Base-by-base conservation (phyloP, 768 basidiomycete genomes). In the Phlebiopsis flavidoalba region DNA sequence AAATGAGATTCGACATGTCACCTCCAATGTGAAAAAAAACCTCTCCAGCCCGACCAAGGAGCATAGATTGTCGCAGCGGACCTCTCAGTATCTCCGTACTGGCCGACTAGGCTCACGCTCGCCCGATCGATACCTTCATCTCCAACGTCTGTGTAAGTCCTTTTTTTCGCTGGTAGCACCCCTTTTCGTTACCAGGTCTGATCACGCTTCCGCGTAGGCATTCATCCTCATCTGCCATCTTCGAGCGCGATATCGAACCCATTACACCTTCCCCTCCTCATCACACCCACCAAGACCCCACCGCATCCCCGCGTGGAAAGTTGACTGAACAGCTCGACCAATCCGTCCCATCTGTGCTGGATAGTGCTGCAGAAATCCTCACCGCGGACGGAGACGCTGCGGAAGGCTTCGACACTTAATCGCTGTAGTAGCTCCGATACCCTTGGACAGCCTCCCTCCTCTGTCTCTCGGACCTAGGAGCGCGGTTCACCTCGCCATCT, bases 211-310 rank as follows among this genome's bases (percentile, higher is more conserved):
- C 14, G 17, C 64, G 58, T 65, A 77, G 75, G 54, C 84, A 90
- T 67, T 93, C 91, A 0, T 91, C 90, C 0, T 91, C 90, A 0
- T 93, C 91, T 0, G 92, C 93, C 40, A 95, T 95, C 60, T 95
- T 95, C 62, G 93, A 95, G 73, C 85, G 93, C 37, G 93, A 95
- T 71, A 93, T 95, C 64, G 93, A 94, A 65, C 87, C 87, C 70
- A 65, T 80, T 74, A 36, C 80, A 67, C 61, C 73, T 59, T 54
- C 72, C 74, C 66, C 75, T 71, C 66, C 77, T 64, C 77, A 65
- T 71, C 73, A 53, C 72, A 73, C 22, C 73, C 79, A 60, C 71
- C 70, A 57, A 58, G 87, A 91, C 67, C 89, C 91, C 91, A 91
- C 70, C 83, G 87, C 31, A 88, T 85, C 54, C 82, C 90, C n/a